phyloP scores from a whole-genome alignment of 306 rosid genomes.

The Sphenostylis stenocarpa region DNA sequence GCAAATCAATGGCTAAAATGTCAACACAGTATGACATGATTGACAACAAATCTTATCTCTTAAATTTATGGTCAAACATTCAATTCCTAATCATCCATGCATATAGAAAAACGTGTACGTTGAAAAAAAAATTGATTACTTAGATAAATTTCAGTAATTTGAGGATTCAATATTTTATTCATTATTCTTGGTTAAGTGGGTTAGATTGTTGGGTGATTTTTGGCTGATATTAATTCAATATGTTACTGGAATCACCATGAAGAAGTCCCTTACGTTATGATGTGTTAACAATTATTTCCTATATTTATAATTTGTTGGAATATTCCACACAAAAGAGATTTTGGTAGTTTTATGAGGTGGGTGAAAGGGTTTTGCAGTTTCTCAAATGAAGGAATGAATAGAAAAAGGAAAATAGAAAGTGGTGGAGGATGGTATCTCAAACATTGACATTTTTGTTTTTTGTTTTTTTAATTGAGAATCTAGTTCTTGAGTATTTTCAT shows the following conservation, averaged over 20 bases:
- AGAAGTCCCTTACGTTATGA: not conserved
- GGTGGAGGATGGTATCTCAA: not conserved
- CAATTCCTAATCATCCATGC: too few relatives aligned
- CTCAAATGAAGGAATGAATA: not conserved
- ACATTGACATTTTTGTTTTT: conserved; percentile 20
- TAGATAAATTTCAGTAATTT: too few relatives aligned
- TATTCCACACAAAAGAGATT: not conserved
- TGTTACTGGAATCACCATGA: not conserved
- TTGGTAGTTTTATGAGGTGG: not conserved
- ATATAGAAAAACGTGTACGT: too few relatives aligned
- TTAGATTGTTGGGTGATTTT: too few relatives aligned
- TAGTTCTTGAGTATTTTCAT: conserved; percentile 9
- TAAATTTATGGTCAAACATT: too few relatives aligned
- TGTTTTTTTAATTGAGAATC: conserved; percentile 19
- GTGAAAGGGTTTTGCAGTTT: conserved; percentile 8
- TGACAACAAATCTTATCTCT: too few relatives aligned
- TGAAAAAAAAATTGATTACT: too few relatives aligned
- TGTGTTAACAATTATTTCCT: not conserved
- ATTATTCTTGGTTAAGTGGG: too few relatives aligned
- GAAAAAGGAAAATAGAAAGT: not conserved
- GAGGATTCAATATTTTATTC: too few relatives aligned
- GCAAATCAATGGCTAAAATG: too few relatives aligned
- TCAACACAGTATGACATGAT: too few relatives aligned
- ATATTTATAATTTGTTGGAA: not conserved
- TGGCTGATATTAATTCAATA: too few relatives aligned